Conservation (phyloP, 148 eudicot species). For the Diospyros lotus region DNA sequence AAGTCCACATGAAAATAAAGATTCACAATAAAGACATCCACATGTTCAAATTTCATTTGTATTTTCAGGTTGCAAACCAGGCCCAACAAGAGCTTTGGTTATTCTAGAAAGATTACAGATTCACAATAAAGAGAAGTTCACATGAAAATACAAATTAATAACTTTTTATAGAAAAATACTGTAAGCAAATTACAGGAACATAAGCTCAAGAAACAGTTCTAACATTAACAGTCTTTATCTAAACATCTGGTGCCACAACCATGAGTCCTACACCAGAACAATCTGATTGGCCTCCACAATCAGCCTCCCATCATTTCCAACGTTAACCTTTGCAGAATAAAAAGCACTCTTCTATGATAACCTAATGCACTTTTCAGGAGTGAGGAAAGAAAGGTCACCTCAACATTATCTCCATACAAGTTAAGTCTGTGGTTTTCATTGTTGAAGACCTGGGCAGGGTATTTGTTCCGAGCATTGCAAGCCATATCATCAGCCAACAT, state of each 20-base stretch:
- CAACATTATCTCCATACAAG: constrained; percentile 95
- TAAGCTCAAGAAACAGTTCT: background rate
- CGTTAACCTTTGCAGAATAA: background rate
- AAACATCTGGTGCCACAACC: background rate
- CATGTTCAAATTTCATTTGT: no score
- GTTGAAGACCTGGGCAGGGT: constrained; percentile 98
- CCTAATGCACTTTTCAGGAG: background rate
- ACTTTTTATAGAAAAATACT: no score
- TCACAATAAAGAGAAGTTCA: no score
- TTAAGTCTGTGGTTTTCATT: constrained; percentile 93
- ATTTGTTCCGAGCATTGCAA: constrained; percentile 93
- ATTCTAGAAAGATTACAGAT: no score
- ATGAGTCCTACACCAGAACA: background rate
- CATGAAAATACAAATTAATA: no score
- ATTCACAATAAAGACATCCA: no score
- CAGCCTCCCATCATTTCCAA: background rate
- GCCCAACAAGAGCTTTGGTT: no score
- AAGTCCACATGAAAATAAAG: background rate
- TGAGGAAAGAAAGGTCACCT: constrained; percentile 41
- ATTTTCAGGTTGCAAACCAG: no score
- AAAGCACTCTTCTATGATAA: background rate
- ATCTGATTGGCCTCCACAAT: background rate
- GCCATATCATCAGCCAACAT: constrained; percentile 99
- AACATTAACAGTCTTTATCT: background rate
- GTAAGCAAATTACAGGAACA: background rate